These are phyloP conservation scores for Macrolepiota fuliginosa DNA, from an alignment of 768 basidiomycete species.

Conservation along the genomic window DNA sequence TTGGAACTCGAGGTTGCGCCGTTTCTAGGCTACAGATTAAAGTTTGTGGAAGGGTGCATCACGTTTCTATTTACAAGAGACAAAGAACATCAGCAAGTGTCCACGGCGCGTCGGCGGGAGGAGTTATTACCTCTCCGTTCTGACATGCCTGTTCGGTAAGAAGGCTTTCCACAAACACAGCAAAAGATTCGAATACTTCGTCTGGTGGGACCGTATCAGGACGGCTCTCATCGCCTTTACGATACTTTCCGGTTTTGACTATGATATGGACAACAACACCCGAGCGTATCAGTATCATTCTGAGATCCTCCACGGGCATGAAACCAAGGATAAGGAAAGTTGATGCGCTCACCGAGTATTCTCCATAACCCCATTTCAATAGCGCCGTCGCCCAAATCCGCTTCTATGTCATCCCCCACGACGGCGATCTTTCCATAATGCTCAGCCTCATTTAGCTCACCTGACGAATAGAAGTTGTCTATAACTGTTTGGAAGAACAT, in stretches of 20 bases:
- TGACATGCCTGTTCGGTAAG: conserved; percentile 11
- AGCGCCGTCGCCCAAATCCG: conserved; percentile 65
- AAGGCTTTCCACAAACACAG: conserved; percentile 51
- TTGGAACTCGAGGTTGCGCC: not conserved
- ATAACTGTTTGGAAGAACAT: conserved; percentile 61
- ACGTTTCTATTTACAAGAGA: not conserved
- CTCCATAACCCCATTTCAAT: conserved; percentile 58
- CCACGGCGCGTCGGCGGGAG: not conserved
- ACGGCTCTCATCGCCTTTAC: conserved; percentile 52
- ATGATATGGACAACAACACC: not conserved
- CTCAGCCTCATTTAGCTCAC: conserved; percentile 14
- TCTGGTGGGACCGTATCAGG: conserved; percentile 42
- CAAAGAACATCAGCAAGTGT: not conserved
- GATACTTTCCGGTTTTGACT: conserved; percentile 73
- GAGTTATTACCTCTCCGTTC: not conserved
- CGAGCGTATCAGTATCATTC: conserved; percentile 3
- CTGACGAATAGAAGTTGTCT: conserved; percentile 28
- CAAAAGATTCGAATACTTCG: conserved; percentile 51
- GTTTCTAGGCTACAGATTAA: not conserved
- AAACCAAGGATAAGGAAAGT: not conserved
- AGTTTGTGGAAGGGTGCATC: not conserved
- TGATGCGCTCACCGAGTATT: conserved; percentile 49
- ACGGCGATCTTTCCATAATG: conserved; percentile 38
- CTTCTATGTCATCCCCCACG: conserved; percentile 65
- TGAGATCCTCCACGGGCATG: not conserved